Evolutionary conservation across 169 alveolate genomes (phyloP), one percentile per base, ranked within the genome.

Genomic region (Perkinsus olseni): DNA sequence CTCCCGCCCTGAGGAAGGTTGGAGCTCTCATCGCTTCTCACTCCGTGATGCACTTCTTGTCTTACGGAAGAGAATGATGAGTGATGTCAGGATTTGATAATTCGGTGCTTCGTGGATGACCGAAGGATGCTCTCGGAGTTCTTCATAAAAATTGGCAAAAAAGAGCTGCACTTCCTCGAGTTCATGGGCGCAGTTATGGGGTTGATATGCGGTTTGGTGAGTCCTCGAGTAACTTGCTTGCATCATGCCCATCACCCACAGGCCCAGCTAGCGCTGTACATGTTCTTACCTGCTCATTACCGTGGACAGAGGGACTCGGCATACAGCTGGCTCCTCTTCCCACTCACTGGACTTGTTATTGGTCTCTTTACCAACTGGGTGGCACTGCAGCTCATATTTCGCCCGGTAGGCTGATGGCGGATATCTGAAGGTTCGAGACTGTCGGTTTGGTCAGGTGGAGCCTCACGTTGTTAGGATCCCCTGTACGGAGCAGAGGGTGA

Each of bases 291-390:
- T 8, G 82, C 37, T 3, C 36, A 62, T 1, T 62, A 62, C 34
- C 82, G 82, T 62, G 82, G 82, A 0, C 37, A 62, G 82, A 38
- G 37, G 51, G 92, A 91, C 38, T 38, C 74, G 38, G 50, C 39
- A 28, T 91, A 91, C 74, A 36, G 62, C 34, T 37, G 48, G 48
- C 62, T n/a, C 39, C 21, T 91, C 48, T 51, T 91, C 28, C 93
- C 93, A 10, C 36, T 21, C 24, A 37, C 74, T 34, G 93, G 93
- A 31, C 50, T 91, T 48, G 34, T 91, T 11, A 91, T 91, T 37
- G 93, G 93, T 0, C 38, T 39, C 74, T 39, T 91, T 21, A 91
- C 93, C 74, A 91, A 91, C 74, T 91, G 93, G 93, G 74, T 91
- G 31, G 93, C 82, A 21, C n/a, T 91, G 39, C 36, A 31, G 74